Conservation (phyloP, 2,329 filamentous ascomycete species). For the Phaeomoniella chlamydospora region DNA sequence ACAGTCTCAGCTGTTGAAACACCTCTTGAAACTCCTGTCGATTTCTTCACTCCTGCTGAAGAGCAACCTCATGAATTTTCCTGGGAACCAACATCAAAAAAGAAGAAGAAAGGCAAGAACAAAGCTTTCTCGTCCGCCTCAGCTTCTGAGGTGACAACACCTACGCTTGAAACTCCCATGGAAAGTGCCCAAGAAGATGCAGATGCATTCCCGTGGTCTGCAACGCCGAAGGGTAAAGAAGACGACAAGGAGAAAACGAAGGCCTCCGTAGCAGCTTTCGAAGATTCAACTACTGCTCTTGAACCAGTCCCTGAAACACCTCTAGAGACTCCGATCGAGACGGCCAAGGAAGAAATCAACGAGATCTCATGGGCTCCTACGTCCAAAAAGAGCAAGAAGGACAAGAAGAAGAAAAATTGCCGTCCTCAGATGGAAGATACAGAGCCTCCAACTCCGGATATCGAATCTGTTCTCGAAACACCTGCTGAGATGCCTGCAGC, state of each 20-base stretch:
- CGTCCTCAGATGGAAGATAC: conserved; percentile 1
- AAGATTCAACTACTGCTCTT: background rate
- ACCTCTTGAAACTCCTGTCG: background rate
- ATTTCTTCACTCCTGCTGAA: background rate
- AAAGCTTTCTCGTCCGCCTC: background rate
- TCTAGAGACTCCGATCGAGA: conserved; percentile 1
- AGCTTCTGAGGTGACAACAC: background rate
- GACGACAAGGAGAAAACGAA: background rate
- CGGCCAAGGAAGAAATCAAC: background rate
- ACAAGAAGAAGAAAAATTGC: conserved; percentile 2
- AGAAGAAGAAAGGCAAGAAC: conserved; percentile 14
- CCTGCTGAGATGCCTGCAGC: background rate
- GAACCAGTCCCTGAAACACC: background rate
- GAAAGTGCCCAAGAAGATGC: conserved; percentile 2
- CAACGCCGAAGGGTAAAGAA: conserved; percentile 13
- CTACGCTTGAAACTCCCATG: background rate
- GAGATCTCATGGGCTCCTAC: background rate
- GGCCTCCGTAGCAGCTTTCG: background rate
- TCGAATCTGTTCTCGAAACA: background rate
- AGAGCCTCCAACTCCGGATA: background rate
- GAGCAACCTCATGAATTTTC: conserved; percentile 5
- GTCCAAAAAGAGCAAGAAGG: conserved; percentile 3
- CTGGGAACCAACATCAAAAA: conserved; percentile 14
- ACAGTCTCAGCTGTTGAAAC: background rate
- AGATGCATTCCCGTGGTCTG: conserved; percentile 3